phyloP scores from a whole-genome alignment of 2,329 filamentous ascomycete species.

The Coniochaeta sp. region DNA sequence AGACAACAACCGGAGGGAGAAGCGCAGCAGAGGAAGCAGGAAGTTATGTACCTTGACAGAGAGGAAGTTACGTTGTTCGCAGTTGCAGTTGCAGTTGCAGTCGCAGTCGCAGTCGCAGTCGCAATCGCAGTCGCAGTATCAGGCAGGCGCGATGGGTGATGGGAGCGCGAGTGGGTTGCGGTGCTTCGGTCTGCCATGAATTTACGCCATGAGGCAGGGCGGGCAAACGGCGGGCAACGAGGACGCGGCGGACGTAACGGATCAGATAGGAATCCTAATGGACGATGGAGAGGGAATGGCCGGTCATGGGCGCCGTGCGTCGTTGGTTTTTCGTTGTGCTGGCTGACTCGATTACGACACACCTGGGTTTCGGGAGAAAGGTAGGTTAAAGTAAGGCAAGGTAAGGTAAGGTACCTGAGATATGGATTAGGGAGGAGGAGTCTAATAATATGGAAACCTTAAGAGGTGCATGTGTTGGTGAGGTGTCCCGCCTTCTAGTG shows the following conservation, averaged over 20 bases:
- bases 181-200: slow-evolving; percentile 60
- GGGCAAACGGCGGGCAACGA: background rate
- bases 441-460: no score
- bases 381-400: no score
- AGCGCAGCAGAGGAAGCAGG: slow-evolving; percentile 9
- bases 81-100: slow-evolving; percentile 19
- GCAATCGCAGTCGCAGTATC: slow-evolving; percentile 16
- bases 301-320: background rate
- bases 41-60: slow-evolving; percentile 13
- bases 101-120: slow-evolving; percentile 13
- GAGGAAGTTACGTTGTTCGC: slow-evolving; percentile 7
- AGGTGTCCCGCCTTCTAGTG: background rate
- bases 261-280: background rate
- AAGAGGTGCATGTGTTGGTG: background rate
- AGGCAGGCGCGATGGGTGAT: slow-evolving; percentile 45
- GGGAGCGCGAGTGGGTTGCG: slow-evolving; percentile 37
- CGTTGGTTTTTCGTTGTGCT: background rate
- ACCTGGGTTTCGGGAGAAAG: background rate
- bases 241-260: background rate
- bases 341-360: background rate
- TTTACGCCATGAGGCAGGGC: slow-evolving; percentile 56
- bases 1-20: background rate
- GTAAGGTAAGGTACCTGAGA: background rate
- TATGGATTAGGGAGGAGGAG: background rate
- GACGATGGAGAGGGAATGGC: background rate